Evolutionary conservation across 768 basidiomycete genomes (phyloP), one percentile per base, ranked within the genome.

Genomic region (Neoboletus subvelutipes): DNA sequence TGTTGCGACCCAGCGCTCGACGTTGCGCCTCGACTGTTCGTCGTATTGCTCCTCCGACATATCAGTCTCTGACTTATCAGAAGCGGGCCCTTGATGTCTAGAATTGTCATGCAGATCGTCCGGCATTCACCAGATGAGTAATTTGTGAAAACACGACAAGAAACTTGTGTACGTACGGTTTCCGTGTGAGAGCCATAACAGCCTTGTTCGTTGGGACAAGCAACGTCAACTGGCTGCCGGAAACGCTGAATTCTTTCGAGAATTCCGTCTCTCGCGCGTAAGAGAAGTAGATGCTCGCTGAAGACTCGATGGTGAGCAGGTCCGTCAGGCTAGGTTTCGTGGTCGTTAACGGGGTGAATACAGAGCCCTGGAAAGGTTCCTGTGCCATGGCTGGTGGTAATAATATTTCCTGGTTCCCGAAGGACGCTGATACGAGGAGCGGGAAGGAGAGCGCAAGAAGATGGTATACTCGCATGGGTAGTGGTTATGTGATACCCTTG

Each of bases 151-250:
- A 43, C 12, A 9, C 5, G 50, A 34, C 1, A 18, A 28, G 40
- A 15, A 28, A 10, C 1, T 1, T 31, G 77, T 89, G 74, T 73
- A 93, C 90, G 93, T 73, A 94, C 90, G 93, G 93, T 73, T 94
- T 94, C 65, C 84, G 75, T 3, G 84, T 70, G 52, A 94, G 74
- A 5, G 86, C 85, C 83, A 93, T 91, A 17, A 94, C 84, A 10
- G 92, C 93, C 70, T 87, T 90, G 72, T 96, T 94, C 26, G 88
- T 90, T 1, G 93, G 93, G 5, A 87, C 92, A 42, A 96, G 78
- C 11, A 95, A 51, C 0, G 92, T 92, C 53, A 76, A 71, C 8
- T 67, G 53, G 18, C 70, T 66, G 29, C 64, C 52, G 6, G 41
- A 43, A 17, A 67, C 64, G 24, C 50, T 60, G 49, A 93, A 80